phyloP scores from a whole-genome alignment of 225 moss, liverwort and hornwort species.

The Pseudoscleropodium purum region DNA sequence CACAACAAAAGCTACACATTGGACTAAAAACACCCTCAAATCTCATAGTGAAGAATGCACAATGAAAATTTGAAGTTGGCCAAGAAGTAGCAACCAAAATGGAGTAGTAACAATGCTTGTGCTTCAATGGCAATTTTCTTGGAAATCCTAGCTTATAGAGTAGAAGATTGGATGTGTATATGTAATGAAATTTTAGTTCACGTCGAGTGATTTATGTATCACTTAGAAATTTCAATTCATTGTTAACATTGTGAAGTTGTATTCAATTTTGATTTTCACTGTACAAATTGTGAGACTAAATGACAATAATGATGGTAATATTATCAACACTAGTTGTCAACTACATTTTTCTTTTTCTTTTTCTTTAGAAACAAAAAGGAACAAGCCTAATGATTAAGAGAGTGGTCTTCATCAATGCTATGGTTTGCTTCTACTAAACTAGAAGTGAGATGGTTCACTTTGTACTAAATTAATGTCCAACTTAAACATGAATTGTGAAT shows the following conservation, averaged over 20 bases:
- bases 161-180: not conserved
- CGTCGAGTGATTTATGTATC: accelerated
- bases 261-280: too few species aligned
- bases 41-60: too few species aligned
- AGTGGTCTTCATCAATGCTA: not conserved
- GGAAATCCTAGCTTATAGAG: not conserved
- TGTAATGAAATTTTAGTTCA: too few species aligned
- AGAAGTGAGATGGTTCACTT: not conserved
- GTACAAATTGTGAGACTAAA: not conserved
- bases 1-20: not conserved
- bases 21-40: too few species aligned
- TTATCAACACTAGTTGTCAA: not conserved
- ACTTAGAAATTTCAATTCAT: too few species aligned
- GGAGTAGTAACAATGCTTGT: accelerated
- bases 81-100: too few species aligned
- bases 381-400: not conserved
- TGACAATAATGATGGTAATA: too few species aligned
- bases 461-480: not conserved
- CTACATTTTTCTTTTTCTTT: not conserved
- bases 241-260: too few species aligned
- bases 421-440: not conserved
- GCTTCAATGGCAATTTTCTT: too few species aligned
- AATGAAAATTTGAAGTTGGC: too few species aligned
- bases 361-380: not conserved
- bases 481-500: not conserved